A percentile compares a stretch with the other conserved stretches of the same genome.
phyloP scores from a whole-genome alignment of 306 rosid genomes.

The Lotus japonicus region DNA sequence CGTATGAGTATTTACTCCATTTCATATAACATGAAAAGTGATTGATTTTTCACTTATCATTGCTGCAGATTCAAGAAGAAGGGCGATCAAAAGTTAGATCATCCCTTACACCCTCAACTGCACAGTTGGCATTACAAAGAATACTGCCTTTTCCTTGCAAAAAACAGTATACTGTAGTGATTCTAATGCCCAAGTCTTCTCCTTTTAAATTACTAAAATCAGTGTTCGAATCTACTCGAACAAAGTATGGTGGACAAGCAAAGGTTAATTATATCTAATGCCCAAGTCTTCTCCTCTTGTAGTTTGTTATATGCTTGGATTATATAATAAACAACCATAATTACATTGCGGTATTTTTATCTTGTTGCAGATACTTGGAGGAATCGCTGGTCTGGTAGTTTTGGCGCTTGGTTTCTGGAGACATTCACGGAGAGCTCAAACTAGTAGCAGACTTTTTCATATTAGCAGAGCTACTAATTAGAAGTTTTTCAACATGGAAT shows the following conservation, averaged over 20 bases:
- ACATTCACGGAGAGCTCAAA: conserved; percentile 44
- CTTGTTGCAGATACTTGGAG: conserved; percentile 62
- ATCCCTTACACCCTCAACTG: conserved; percentile 53
- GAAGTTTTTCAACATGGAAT: background rate
- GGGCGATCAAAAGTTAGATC: conserved; percentile 68
- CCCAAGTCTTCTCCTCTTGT: background rate
- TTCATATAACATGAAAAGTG: conserved; percentile 2
- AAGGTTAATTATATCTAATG: conserved; percentile 52
- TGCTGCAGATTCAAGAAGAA: conserved; percentile 67
- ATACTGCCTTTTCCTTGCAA: conserved; percentile 80
- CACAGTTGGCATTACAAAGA: conserved; percentile 65
- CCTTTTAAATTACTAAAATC: conserved; percentile 50
- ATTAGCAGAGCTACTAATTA: conserved; percentile 13
- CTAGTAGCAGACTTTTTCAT: conserved; percentile 26
- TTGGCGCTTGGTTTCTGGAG: conserved; percentile 67
- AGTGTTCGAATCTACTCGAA: conserved; percentile 37
- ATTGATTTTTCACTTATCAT: conserved; percentile 4
- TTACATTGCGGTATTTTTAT: background rate
- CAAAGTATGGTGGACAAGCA: conserved; percentile 41
- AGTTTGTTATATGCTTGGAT: background rate
- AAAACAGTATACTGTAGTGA: conserved; percentile 77
- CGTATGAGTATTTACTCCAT: background rate
- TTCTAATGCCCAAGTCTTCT: conserved; percentile 69
- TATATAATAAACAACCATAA: background rate
- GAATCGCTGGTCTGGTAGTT: conserved; percentile 54